Evolutionary conservation across 2,329 filamentous ascomycete genomes (phyloP).

Genomic region (Ophiocordyceps sinensis): DNA sequence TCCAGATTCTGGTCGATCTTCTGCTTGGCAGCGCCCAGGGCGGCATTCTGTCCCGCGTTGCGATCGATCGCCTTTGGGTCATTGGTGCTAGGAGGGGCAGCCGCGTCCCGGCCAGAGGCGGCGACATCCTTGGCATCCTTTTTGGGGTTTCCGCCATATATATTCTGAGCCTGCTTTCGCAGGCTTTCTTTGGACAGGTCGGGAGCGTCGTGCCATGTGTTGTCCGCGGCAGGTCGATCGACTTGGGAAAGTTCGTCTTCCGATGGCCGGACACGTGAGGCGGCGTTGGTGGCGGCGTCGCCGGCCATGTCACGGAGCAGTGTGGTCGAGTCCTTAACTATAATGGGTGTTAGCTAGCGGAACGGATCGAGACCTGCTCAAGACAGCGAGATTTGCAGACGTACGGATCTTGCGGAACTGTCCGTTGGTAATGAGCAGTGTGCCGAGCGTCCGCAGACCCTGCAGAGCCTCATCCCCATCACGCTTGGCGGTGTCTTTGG

Average conservation of each 20-base stretch:
- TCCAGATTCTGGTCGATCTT: conserved; percentile 48
- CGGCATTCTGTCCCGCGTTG: conserved; percentile 16
- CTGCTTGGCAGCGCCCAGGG: conserved; percentile 34
- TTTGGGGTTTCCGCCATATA: conserved; percentile 39
- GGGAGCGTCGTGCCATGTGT: conserved; percentile 85
- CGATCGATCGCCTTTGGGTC: conserved; percentile 35
- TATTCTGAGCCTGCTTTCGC: conserved; percentile 51
- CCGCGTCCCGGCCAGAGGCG: conserved; percentile 27
- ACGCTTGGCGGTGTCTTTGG: conserved; percentile 64
- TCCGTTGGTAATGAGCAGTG: conserved; percentile 83
- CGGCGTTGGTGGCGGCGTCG: conserved; percentile 72
- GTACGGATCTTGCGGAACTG: conserved; percentile 83
- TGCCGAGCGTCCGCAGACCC: conserved; percentile 76
- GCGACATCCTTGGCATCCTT: conserved; percentile 48
- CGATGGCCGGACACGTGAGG: conserved; percentile 58
- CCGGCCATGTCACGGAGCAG: conserved; percentile 83
- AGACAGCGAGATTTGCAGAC: conserved; percentile 21
- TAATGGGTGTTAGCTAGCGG: conserved; percentile 6
- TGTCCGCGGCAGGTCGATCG: conserved; percentile 74
- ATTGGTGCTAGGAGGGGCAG: conserved; percentile 21
- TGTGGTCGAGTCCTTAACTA: conserved; percentile 63
- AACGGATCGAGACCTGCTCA: neutral
- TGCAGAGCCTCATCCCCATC: conserved; percentile 74
- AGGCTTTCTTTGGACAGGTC: conserved; percentile 56
- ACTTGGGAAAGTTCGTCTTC: conserved; percentile 65